Base-by-base conservation (phyloP, 1,139 yeast genomes). In the Kluyveromyces sp. region DNA sequence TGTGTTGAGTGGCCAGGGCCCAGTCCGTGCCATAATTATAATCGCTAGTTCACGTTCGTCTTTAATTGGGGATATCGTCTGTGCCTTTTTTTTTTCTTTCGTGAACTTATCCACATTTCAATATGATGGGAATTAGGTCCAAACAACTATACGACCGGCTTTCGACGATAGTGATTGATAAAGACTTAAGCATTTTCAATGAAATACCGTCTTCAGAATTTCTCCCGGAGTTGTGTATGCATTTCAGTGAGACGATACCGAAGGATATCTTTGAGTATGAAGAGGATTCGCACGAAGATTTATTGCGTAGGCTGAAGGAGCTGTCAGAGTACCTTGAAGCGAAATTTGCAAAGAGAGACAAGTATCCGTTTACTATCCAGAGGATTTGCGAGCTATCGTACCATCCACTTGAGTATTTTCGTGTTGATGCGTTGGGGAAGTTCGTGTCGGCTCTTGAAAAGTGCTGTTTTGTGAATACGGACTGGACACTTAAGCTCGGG, bases 341-440 rank as follows among this genome's bases (percentile, higher is more conserved):
- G 3, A 50, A 50, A 3, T 62, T 63, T 39, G 37, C 52, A 3
- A 34, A 41, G 2, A 47, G 51, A 8, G 46, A 50, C 21, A 41
- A 30, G 25, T 57, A 52, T 34, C 67, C 67, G 2, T 63, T 63
- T 35, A 63, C 67, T 1, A 63, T 63, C 7, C 45, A 55, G 37
- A 49, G 67, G 32, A 57, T 63, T 10, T 59, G 64, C 53, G 65
- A 63, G 43, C 39, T 63, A 27, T 59, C 64, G 41, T 62, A 53
- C 46, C 61, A 63, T 47, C 67, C 67, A n/a, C 54, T 63, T 29
- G 52, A 54, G 37, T 61, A 60, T 47, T 61, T 55, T 46, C 55
- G 54, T 38, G 45, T 52, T 3, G 46, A 50, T 34, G 65, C 62
- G 36, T 45, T 62, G 30, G 37, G 39, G 5, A 63, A 63, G 45